phyloP scores from a whole-genome alignment of 164 flowering plant species.

The Vitis amurensis region DNA sequence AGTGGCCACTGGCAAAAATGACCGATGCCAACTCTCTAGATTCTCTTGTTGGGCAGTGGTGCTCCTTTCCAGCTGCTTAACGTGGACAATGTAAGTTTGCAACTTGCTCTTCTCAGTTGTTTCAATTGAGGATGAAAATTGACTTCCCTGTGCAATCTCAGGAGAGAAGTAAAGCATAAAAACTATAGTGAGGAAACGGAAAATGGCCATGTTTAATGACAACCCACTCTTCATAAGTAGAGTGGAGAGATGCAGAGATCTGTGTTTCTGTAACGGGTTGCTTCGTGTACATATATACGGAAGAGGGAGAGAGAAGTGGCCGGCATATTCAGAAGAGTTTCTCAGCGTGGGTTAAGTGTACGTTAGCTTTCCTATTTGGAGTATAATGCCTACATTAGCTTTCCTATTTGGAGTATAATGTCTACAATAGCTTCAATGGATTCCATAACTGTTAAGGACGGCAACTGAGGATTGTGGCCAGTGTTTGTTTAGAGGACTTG shows the following conservation, averaged over 20 bases:
- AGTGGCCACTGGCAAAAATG: conserved; percentile 31
- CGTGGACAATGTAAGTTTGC: conserved; percentile 29
- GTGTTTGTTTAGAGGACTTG: too few species aligned
- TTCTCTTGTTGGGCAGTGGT: conserved; percentile 13
- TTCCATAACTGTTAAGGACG: too few species aligned
- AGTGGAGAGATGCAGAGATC: background rate
- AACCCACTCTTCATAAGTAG: background rate
- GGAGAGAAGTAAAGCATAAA: conserved; percentile 3
- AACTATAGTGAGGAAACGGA: conserved; percentile 9
- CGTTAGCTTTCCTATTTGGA: too few species aligned
- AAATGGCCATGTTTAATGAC: conserved; percentile 10
- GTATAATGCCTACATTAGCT: too few species aligned
- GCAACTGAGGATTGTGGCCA: too few species aligned
- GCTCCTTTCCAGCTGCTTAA: conserved; percentile 12
- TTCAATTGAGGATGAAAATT: background rate
- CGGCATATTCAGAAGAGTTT: background rate
- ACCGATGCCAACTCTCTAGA: conserved; percentile 24
- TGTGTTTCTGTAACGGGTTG: background rate
- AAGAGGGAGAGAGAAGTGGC: background rate
- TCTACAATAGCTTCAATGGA: too few species aligned
- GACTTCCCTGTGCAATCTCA: background rate
- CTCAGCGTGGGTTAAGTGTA: background rate
- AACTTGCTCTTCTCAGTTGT: background rate
- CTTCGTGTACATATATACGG: background rate
- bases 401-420: too few species aligned